Conservation (phyloP, 2,329 filamentous ascomycete species). For the Orbilia quercus region DNA sequence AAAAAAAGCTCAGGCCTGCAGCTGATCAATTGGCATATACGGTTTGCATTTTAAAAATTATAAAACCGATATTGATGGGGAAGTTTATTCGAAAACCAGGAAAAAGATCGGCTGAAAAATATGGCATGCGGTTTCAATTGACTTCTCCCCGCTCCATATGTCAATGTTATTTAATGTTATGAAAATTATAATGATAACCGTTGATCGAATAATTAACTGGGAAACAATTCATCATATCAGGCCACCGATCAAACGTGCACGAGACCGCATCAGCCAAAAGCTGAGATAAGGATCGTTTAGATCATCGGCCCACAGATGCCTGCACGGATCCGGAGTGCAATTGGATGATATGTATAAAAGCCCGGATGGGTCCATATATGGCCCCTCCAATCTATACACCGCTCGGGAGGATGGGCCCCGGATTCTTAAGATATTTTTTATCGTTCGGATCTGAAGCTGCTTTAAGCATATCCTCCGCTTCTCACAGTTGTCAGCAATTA, state of each 20-base stretch:
- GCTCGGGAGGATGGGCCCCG: background rate
- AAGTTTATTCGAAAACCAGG: too few species aligned
- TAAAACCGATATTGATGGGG: background rate
- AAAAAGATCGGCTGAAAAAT: background rate
- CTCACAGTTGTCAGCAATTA: too few species aligned
- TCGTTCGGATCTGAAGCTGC: too few species aligned
- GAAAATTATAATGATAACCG: too few species aligned
- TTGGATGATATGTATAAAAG: background rate
- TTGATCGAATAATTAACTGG: too few species aligned
- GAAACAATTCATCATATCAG: too few species aligned
- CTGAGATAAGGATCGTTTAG: background rate
- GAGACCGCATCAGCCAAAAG: background rate
- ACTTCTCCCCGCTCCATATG: too few species aligned
- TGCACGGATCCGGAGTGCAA: background rate
- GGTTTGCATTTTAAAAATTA: slow-evolving; percentile 21
- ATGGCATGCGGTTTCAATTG: background rate
- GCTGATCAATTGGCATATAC: background rate
- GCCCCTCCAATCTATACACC: background rate
- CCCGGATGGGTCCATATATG: too few species aligned
- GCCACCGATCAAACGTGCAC: background rate
- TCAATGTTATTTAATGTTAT: too few species aligned
- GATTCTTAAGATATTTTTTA: background rate
- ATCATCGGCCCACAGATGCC: background rate
- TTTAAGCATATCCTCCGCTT: too few species aligned
- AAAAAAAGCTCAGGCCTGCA: background rate